Base-by-base conservation (phyloP, 2,329 filamentous ascomycete species). In the Diaporthe ilicicola region DNA sequence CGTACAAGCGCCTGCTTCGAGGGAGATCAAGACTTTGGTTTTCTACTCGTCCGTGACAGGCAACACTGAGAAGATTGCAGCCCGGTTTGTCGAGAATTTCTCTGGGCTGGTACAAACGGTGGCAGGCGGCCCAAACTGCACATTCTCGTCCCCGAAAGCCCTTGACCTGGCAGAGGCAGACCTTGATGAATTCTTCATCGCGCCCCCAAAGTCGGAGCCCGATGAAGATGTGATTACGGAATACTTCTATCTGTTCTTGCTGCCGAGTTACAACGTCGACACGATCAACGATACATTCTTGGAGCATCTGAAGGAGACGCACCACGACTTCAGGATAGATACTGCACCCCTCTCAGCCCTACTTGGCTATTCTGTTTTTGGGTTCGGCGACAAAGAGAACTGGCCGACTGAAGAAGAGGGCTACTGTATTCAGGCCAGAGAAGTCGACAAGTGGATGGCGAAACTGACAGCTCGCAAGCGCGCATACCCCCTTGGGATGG, bases 361-460 rank as follows among this genome's bases (percentile, higher is more conserved):
- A 19, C 84, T 95, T 2, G 95, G 95, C 10, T 98, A 97, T 78
- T 94, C 94, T 0, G 94, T 98, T 0, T 98, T 98, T 83, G 96
- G 96, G 0, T 93, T 98, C 77, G 95, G 95, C 22, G 95, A 98
- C 79, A 90, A 89, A 73, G 93, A 97, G 79, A 94, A 93, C 70
- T 99, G 96, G 95, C 94, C 94, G 0, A 94, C 92, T 0, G 94
- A 97, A 81, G 89, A 92, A 71, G 93, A 96, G 76, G 95, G 95
- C 0, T 99, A 95, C 82, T 98, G 95, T 79, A 94, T 94, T 73
- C 95, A 98, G 79, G 95, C 95, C 1, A 93, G 92, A 77, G 92
- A 97, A 75, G 86, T 97, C 3, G 95, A 99, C 79, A 94, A 91
- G 79, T 98, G 96, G 95, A 93, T 99, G 93, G 94, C 95, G n/a